Conservation (phyloP, 225 moss, liverwort and hornwort species). For the Straminergon stramineum region DNA sequence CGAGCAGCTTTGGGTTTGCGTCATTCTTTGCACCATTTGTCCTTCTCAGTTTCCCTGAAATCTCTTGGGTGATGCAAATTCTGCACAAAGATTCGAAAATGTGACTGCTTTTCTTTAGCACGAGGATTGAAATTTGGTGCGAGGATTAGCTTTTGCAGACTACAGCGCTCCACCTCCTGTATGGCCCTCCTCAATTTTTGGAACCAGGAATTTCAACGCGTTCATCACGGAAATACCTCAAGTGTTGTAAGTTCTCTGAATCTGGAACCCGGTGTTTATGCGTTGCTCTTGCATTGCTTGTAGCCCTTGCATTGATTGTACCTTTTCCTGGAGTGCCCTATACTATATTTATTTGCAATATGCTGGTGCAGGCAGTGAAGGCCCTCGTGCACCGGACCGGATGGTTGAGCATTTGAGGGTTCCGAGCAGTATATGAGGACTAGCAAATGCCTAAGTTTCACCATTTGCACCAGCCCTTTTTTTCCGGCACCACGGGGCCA, state of each 20-base stretch:
- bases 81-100: conserved; percentile 3
- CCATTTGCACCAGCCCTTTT: not conserved
- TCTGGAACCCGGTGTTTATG: not conserved
- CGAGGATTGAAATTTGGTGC: not conserved
- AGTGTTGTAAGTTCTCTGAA: not conserved
- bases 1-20: conserved; percentile 44
- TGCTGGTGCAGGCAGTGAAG: conserved; percentile 1
- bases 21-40: conserved; percentile 51
- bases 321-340: not conserved
- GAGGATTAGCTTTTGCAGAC: not conserved
- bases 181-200: not conserved
- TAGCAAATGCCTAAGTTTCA: not conserved
- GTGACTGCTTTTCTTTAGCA: not conserved
- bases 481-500: too few relatives aligned
- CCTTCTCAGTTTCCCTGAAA: conserved; percentile 36
- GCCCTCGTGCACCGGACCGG: not conserved
- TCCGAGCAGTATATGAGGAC: not conserved
- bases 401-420: not conserved
- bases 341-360: not conserved
- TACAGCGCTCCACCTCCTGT: not conserved
- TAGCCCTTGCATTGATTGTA: not conserved
- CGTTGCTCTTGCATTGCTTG: not conserved
- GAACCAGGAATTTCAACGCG: not conserved
- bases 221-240: not conserved
- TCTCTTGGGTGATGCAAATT: conserved; percentile 47